Percentiles rank a stretch among this genome's conserved stretches.
These are phyloP conservation scores for Setomelanomma holmii DNA, from an alignment of 2,329 filamentous ascomycete species.

Conservation along the genomic window DNA sequence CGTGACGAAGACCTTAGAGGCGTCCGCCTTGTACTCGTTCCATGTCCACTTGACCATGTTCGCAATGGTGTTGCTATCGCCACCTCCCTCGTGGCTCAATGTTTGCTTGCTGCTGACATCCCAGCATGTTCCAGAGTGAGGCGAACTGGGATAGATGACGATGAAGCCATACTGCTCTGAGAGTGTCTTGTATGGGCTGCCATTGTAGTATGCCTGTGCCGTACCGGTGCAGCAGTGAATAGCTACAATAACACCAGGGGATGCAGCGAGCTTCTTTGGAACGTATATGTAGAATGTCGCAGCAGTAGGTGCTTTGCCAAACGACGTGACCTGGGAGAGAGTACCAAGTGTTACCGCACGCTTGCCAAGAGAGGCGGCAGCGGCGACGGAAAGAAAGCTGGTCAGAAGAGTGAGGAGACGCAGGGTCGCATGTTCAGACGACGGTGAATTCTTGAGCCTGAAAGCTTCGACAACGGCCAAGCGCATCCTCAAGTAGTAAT, in stretches of 20 bases:
- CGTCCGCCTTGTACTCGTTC: slow-evolving; percentile 59
- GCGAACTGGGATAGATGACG: slow-evolving; percentile 64
- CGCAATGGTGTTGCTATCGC: slow-evolving; percentile 63
- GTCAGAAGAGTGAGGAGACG: slow-evolving; percentile 29
- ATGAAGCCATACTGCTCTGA: slow-evolving; percentile 66
- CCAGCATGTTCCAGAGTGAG: slow-evolving; percentile 64
- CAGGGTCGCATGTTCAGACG: slow-evolving; percentile 20
- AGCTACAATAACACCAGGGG: slow-evolving; percentile 62
- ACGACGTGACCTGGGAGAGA: slow-evolving; percentile 51
- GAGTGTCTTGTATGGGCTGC: slow-evolving; percentile 61
- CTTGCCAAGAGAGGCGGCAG: slow-evolving; percentile 29
- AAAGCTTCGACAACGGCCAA: slow-evolving; percentile 4
- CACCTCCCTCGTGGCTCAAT: slow-evolving; percentile 64
- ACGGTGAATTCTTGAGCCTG: background rate
- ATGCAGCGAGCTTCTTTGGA: slow-evolving; percentile 52
- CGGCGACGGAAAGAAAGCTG: slow-evolving; percentile 27
- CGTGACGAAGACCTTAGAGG: slow-evolving; percentile 61
- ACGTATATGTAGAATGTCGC: slow-evolving; percentile 63
- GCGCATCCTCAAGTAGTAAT: slow-evolving; percentile 1
- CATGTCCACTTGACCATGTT: slow-evolving; percentile 67
- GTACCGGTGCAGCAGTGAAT: slow-evolving; percentile 65
- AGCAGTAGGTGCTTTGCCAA: slow-evolving; percentile 56
- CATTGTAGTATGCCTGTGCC: slow-evolving; percentile 57
- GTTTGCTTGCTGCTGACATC: slow-evolving; percentile 64
- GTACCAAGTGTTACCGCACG: slow-evolving; percentile 36